Conservation (phyloP, 2,329 filamentous ascomycete genomes). For the Monosporascus sp. region DNA sequence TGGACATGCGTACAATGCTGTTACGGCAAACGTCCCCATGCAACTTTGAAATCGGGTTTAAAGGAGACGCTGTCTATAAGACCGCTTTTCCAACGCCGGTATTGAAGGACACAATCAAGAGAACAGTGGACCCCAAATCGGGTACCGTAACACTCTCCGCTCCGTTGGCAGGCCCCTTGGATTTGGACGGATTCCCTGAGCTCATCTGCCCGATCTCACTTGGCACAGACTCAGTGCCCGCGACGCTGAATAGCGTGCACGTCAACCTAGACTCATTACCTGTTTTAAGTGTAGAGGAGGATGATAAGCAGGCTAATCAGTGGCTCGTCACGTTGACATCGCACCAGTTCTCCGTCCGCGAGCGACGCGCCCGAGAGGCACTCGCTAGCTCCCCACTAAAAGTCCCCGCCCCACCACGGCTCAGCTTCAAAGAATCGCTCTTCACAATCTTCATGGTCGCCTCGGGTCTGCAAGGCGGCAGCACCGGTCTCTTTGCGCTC, state of each 20-base stretch:
- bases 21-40: conserved; percentile 35
- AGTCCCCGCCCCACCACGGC: conserved; percentile 26
- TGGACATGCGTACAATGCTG: conserved; percentile 31
- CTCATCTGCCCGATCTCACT: conserved; percentile 34
- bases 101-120: conserved; percentile 27
- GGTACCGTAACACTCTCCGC: conserved; percentile 41
- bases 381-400: conserved; percentile 10
- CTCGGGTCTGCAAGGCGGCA: conserved; percentile 39
- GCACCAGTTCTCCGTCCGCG: conserved; percentile 36
- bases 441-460: conserved; percentile 42
- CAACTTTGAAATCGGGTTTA: conserved; percentile 36
- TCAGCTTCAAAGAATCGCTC: conserved; percentile 45
- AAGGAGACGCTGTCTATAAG: conserved; percentile 22
- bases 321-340: conserved; percentile 36
- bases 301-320: conserved; percentile 25
- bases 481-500: conserved; percentile 40
- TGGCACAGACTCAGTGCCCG: conserved; percentile 23
- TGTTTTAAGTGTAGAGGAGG: conserved; percentile 30
- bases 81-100: conserved; percentile 38
- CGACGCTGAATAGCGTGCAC: conserved; percentile 33
- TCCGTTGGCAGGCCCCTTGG: conserved; percentile 23
- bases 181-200: conserved; percentile 17
- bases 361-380: conserved; percentile 31
- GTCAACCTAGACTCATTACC: conserved; percentile 41
- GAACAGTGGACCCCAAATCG: conserved; percentile 38